Percentiles rank a stretch among this genome's conserved stretches.
Evolutionary conservation across 1,284 basidiomycete genomes (phyloP).

Genomic region (Apiotrichum veenhuisii): DNA sequence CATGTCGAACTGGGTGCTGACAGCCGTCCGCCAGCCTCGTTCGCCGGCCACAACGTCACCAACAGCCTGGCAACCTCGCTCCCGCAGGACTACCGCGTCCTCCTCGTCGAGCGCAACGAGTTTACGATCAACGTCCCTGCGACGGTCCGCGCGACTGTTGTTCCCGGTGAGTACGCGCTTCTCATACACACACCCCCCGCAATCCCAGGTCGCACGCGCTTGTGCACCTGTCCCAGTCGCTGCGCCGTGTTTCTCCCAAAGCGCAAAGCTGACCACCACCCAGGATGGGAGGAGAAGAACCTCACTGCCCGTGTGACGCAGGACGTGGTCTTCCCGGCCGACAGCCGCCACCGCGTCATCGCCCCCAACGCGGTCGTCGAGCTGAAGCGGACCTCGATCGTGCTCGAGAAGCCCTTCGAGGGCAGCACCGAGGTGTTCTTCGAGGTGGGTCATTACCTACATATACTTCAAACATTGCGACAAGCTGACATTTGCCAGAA

Average conservation of each 20-base stretch:
- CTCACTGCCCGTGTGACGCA: conserved; percentile 31
- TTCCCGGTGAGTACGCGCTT: conserved; percentile 39
- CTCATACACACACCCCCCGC: too few relatives aligned
- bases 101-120: conserved; percentile 50
- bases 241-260: too few relatives aligned
- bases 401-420: conserved; percentile 44
- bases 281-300: conserved; percentile 49
- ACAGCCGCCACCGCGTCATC: conserved; percentile 36
- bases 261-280: not conserved
- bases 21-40: conserved; percentile 28
- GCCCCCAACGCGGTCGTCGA: conserved; percentile 42
- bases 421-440: conserved; percentile 45
- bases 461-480: conserved; percentile 39
- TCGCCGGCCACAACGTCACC: conserved; percentile 38
- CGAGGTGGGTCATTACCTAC: conserved; percentile 32
- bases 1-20: not conserved
- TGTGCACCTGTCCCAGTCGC: too few relatives aligned
- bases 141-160: conserved; percentile 47
- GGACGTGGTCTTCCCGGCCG: conserved; percentile 38
- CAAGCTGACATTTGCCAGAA: conserved; percentile 23
- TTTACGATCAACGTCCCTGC: conserved; percentile 46
- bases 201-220: too few relatives aligned
- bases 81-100: conserved; percentile 46
- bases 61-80: conserved; percentile 39
- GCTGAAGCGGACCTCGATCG: conserved; percentile 37